Evolutionary conservation across 345 rosid species (phyloP).

Genomic region (Acer yangbiense): DNA sequence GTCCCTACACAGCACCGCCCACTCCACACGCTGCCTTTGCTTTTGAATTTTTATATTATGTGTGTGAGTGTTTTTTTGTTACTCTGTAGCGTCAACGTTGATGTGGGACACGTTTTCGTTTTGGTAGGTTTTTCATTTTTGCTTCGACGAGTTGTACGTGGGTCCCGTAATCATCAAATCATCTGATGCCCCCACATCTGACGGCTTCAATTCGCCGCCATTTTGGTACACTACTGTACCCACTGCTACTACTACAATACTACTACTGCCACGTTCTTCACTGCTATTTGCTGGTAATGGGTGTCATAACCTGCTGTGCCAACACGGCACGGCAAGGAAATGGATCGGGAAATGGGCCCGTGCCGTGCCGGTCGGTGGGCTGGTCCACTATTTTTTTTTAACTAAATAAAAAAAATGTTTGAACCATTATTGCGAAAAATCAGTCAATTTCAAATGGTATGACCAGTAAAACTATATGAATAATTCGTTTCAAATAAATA

Average conservation of each 20-base stretch:
- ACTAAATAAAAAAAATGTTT: too few species aligned
- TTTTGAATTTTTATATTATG: background rate
- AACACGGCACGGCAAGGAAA: too few species aligned
- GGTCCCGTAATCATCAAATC: background rate
- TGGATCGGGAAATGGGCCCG: too few species aligned
- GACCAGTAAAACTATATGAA: too few species aligned
- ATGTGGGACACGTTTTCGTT: constrained; percentile 11
- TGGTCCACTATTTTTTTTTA: too few species aligned
- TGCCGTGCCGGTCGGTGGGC: too few species aligned
- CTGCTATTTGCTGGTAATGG: too few species aligned
- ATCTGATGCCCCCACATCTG: constrained; percentile 22
- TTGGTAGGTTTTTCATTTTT: background rate
- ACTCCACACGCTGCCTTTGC: background rate
- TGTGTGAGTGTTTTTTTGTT: background rate
- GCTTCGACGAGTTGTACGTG: background rate
- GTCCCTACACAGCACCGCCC: constrained; percentile 37
- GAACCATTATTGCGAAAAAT: too few species aligned
- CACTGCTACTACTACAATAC: background rate
- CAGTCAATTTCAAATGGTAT: too few species aligned
- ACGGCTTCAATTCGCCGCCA: constrained; percentile 38
- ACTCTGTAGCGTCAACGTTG: constrained; percentile 3
- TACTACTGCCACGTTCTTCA: background rate
- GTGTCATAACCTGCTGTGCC: too few species aligned
- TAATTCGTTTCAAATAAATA: too few species aligned
- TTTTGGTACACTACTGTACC: background rate